Conservation (phyloP, 2,329 filamentous ascomycete genomes). For the Cephalotrichum gorgonifer region DNA sequence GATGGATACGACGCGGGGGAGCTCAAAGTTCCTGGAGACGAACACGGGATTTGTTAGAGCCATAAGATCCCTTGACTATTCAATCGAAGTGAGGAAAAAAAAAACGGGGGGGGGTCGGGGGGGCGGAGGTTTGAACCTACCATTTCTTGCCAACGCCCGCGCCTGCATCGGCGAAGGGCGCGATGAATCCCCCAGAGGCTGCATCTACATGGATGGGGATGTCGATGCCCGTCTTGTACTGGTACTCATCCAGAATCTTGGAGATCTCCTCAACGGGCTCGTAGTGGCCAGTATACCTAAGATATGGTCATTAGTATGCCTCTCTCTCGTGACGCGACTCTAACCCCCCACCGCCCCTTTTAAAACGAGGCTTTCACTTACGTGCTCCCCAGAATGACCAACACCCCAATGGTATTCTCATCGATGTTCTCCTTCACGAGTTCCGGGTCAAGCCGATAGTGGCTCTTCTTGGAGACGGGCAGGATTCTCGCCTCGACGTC, state of each 20-base stretch:
- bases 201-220: slow-evolving; percentile 61
- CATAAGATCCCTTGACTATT: too few relatives aligned
- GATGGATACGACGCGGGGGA: slow-evolving; percentile 54
- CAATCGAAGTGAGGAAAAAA: too few relatives aligned
- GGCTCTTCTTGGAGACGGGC: slow-evolving; percentile 50
- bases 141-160: slow-evolving; percentile 49
- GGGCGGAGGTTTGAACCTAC: slow-evolving; percentile 20
- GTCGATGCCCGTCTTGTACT: slow-evolving; percentile 49
- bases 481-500: slow-evolving; percentile 59
- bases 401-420: slow-evolving; percentile 69
- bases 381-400: slow-evolving; percentile 61
- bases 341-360: background rate
- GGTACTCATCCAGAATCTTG: slow-evolving; percentile 51
- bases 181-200: slow-evolving; percentile 51
- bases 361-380: background rate
- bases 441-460: slow-evolving; percentile 52
- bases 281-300: slow-evolving; percentile 57
- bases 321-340: background rate
- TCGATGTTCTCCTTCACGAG: slow-evolving; percentile 58
- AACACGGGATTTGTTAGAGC: too few relatives aligned
- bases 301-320: background rate
- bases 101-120: too few relatives aligned
- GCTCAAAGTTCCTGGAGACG: slow-evolving; percentile 41
- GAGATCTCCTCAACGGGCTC: slow-evolving; percentile 61
- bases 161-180: slow-evolving; percentile 46